Percentiles rank a stretch among this genome's conserved stretches.
Conservation (phyloP, 768 basidiomycete species). For the Naganishia vishniacii region DNA sequence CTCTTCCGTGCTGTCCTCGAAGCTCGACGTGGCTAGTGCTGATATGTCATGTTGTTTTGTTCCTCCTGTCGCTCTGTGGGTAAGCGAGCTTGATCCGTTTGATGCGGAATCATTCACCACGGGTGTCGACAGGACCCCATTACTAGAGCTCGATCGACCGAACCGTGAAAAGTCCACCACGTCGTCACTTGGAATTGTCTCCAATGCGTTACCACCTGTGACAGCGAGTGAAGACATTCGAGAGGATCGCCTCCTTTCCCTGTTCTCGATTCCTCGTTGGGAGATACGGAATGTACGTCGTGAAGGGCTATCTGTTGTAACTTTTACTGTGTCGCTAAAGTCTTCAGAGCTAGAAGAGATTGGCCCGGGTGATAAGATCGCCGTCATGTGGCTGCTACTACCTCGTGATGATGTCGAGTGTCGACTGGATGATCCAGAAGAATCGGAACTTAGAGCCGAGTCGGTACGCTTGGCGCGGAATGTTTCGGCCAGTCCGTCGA, state of each 20-base stretch:
- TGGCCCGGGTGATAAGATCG: neutral
- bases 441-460: neutral
- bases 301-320: neutral
- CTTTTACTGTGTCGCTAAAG: neutral
- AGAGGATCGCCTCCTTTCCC: slow-evolving; percentile 15
- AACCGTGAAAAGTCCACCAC: slow-evolving; percentile 4
- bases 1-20: slow-evolving; percentile 7
- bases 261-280: slow-evolving; percentile 2
- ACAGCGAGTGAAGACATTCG: neutral
- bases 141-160: neutral
- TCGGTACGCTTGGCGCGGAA: neutral
- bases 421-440: neutral
- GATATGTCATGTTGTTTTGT: neutral
- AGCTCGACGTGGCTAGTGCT: slow-evolving; percentile 3
- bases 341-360: slow-evolving; percentile 10
- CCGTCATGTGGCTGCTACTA: neutral
- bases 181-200: slow-evolving; percentile 10
- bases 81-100: neutral
- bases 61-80: neutral
- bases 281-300: slow-evolving; percentile 2
- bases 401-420: neutral
- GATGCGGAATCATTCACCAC: neutral
- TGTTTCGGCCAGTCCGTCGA: neutral
- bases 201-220: neutral
- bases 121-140: neutral